These are phyloP conservation scores for Skeletonema tropicum DNA, from an alignment of 108 stramenopile species.

Conservation along the genomic window DNA sequence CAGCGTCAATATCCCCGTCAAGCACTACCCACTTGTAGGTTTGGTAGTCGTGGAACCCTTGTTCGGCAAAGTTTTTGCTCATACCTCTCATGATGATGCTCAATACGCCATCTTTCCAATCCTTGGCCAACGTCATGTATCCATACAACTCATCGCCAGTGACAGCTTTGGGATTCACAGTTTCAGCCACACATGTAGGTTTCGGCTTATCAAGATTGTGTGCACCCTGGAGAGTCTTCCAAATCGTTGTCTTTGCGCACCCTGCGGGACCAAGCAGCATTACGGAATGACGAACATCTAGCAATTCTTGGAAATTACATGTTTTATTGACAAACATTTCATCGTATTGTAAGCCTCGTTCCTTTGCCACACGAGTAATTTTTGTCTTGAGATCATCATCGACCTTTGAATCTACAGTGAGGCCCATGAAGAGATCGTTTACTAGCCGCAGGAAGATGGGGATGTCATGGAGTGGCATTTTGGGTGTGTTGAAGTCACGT, in stretches of 20 bases:
- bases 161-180: slow-evolving; percentile 92
- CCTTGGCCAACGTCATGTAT: slow-evolving; percentile 91
- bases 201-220: slow-evolving; percentile 87
- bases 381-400: slow-evolving; percentile 75
- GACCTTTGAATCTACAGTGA: slow-evolving; percentile 84
- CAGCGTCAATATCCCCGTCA: slow-evolving; percentile 93
- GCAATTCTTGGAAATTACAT: slow-evolving; percentile 86
- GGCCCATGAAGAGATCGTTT: slow-evolving; percentile 87
- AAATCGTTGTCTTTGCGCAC: slow-evolving; percentile 90
- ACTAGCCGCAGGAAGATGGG: slow-evolving; percentile 90
- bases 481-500: slow-evolving; percentile 93
- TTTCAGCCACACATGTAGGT: slow-evolving; percentile 79
- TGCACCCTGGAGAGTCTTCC: slow-evolving; percentile 86
- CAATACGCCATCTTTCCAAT: slow-evolving; percentile 93
- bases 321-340: slow-evolving; percentile 74
- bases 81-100: slow-evolving; percentile 93
- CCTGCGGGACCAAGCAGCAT: slow-evolving; percentile 93
- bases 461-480: slow-evolving; percentile 87
- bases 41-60: slow-evolving; percentile 90
- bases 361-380: slow-evolving; percentile 69
- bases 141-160: slow-evolving; percentile 92
- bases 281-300: slow-evolving; percentile 91
- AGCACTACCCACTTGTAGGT: slow-evolving; percentile 91
- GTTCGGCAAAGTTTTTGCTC: slow-evolving; percentile 91
- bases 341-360: slow-evolving; percentile 67